These are phyloP conservation scores for Colletotrichum horii DNA, from an alignment of 2,329 filamentous ascomycete species.

Conservation along the genomic window DNA sequence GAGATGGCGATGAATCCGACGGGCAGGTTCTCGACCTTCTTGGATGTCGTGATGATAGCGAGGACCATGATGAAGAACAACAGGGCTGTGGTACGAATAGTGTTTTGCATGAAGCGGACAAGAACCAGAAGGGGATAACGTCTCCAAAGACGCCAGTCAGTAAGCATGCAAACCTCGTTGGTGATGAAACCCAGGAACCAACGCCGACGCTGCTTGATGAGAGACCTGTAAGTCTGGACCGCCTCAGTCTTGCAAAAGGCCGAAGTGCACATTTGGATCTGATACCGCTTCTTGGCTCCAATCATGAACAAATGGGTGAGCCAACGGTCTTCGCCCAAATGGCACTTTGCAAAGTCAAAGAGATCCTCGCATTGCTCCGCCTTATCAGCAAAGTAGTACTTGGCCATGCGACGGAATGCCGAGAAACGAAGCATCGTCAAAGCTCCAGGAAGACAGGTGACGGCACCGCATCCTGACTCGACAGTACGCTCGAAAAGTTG, in stretches of 20 bases:
- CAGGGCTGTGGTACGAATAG: conserved; percentile 90
- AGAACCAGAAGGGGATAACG: conserved; percentile 86
- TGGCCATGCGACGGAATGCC: conserved; percentile 94
- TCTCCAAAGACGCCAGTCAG: conserved; percentile 89
- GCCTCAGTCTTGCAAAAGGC: conserved; percentile 99
- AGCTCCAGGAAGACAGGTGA: conserved; percentile 95
- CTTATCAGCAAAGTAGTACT: conserved; percentile 98
- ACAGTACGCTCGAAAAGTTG: conserved; percentile 96
- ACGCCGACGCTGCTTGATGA: conserved; percentile 91
- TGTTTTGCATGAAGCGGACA: conserved; percentile 94
- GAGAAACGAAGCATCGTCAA: conserved; percentile 95
- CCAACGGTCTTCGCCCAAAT: conserved; percentile 95
- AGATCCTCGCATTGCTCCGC: conserved; percentile 94
- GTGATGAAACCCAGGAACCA: conserved; percentile 99
- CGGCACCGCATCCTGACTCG: conserved; percentile 90
- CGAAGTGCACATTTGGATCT: conserved; percentile 97
- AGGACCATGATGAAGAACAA: conserved; percentile 94
- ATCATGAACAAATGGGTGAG: conserved; percentile 99
- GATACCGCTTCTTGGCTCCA: conserved; percentile 87
- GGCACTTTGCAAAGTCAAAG: conserved; percentile 95
- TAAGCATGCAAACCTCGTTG: conserved; percentile 98
- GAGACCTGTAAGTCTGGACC: conserved; percentile 82
- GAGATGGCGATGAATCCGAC: conserved; percentile 94
- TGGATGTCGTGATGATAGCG: conserved; percentile 83
- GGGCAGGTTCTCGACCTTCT: conserved; percentile 78